phyloP scores from a whole-genome alignment of 2,329 filamentous ascomycete species.

The Lasiodiplodia citricola region DNA sequence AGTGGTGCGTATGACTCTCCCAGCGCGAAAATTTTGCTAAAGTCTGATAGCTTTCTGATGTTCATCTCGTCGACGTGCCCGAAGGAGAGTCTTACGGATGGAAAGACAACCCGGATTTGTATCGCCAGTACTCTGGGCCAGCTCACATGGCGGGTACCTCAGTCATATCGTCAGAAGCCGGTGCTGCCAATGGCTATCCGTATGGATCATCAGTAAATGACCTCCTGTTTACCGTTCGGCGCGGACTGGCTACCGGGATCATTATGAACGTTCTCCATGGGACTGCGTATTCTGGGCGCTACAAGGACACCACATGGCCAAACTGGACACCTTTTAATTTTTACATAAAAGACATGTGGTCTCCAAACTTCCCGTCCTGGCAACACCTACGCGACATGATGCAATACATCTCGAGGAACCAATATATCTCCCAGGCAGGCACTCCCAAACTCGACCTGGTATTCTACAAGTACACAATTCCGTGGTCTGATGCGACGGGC shows the following conservation, averaged over 20 bases:
- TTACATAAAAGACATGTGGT: conserved; percentile 49
- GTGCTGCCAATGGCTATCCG: conserved; percentile 34
- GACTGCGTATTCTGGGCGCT: conserved; percentile 47
- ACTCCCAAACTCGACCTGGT: conserved; percentile 49
- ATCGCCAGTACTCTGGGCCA: conserved; percentile 41
- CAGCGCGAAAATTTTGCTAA: background rate
- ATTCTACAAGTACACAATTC: conserved; percentile 42
- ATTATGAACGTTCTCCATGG: conserved; percentile 56
- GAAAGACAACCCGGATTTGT: conserved; percentile 37
- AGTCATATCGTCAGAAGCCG: conserved; percentile 42
- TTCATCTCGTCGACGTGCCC: conserved; percentile 39
- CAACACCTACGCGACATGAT: conserved; percentile 45
- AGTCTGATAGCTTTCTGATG: conserved; percentile 29
- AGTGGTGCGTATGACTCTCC: conserved; percentile 32
- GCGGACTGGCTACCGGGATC: conserved; percentile 48
- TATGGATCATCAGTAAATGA: conserved; percentile 38
- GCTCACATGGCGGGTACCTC: conserved; percentile 38
- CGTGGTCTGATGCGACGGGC: conserved; percentile 24
- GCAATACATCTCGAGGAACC: conserved; percentile 45
- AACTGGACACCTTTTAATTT: conserved; percentile 53
- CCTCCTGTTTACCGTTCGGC: conserved; percentile 43
- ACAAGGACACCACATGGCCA: conserved; percentile 57
- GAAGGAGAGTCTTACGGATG: conserved; percentile 44
- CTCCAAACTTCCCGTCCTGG: conserved; percentile 50
- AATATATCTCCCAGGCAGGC: conserved; percentile 48